phyloP scores from a whole-genome alignment of 192 early-diverging fungal species.

The Gaertneriomyces semiglobifer region DNA sequence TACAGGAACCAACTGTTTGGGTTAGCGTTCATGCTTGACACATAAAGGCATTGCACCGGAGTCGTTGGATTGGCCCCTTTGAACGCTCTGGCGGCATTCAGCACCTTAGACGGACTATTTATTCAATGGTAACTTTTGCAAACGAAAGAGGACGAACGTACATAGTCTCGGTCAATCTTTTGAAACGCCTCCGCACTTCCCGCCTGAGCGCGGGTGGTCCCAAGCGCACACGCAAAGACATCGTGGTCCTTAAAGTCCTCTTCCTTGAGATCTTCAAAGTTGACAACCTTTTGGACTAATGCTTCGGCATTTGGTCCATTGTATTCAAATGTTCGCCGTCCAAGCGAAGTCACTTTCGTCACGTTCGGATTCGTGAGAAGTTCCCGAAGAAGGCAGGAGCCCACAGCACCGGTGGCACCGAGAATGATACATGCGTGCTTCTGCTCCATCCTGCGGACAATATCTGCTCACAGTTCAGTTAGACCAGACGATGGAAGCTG shows the following conservation, averaged over 20 bases:
- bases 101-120: too few relatives aligned
- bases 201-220: slow-evolving; percentile 64
- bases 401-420: slow-evolving; percentile 56
- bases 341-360: slow-evolving; percentile 52
- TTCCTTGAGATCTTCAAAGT: slow-evolving; percentile 42
- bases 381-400: slow-evolving; percentile 54
- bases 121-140: too few relatives aligned
- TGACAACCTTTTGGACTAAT: slow-evolving; percentile 55
- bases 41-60: slow-evolving; percentile 39
- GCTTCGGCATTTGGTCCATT: slow-evolving; percentile 42
- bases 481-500: too few relatives aligned
- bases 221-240: slow-evolving; percentile 69
- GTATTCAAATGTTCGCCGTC: slow-evolving; percentile 47
- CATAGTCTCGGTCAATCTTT: slow-evolving; percentile 78
- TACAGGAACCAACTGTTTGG: slow-evolving; percentile 65
- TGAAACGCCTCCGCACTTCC: slow-evolving; percentile 63
- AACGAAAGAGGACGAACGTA: slow-evolving; percentile 10
- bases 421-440: slow-evolving; percentile 33
- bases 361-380: slow-evolving; percentile 45
- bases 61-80: slow-evolving; percentile 63
- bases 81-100: slow-evolving; percentile 53
- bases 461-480: too few relatives aligned
- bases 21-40: slow-evolving; percentile 43
- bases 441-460: too few relatives aligned
- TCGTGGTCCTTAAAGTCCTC: slow-evolving; percentile 74